Percentiles rank a stretch among this genome's conserved stretches.
These are phyloP conservation scores for Neodidymelliopsis sp. DNA, from an alignment of 2,329 filamentous ascomycete species.

Conservation along the genomic window DNA sequence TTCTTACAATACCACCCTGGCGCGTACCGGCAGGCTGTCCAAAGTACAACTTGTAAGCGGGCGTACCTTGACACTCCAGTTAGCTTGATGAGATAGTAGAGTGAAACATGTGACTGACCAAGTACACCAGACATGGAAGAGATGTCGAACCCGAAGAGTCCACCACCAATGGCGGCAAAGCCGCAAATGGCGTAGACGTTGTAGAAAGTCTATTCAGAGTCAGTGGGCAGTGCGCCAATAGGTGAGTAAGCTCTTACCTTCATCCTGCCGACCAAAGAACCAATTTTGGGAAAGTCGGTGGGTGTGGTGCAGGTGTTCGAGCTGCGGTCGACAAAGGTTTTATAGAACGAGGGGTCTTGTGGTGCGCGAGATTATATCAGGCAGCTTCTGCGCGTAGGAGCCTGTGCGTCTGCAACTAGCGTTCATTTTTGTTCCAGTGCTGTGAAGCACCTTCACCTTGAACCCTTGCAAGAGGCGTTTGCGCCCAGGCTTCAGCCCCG, in stretches of 20 bases:
- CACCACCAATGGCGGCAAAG: slow-evolving; percentile 65
- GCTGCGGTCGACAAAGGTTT: slow-evolving; percentile 7
- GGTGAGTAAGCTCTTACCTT: slow-evolving; percentile 25
- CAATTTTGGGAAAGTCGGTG: slow-evolving; percentile 13
- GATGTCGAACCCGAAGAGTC: slow-evolving; percentile 51
- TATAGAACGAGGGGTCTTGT: slow-evolving; percentile 17
- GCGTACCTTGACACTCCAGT: too few relatives aligned
- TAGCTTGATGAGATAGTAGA: too few relatives aligned
- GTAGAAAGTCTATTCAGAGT: slow-evolving; percentile 38
- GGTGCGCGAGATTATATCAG: slow-evolving; percentile 28
- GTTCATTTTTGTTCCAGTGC: slow-evolving; percentile 20
- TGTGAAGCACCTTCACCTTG: slow-evolving; percentile 2
- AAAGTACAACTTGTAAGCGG: slow-evolving; percentile 50
- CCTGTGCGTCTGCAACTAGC: slow-evolving; percentile 5
- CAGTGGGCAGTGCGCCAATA: not conserved
- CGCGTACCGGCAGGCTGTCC: slow-evolving; percentile 41
- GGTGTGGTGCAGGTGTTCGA: slow-evolving; percentile 3
- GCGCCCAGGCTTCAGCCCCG: slow-evolving; percentile 24
- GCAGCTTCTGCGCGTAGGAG: slow-evolving; percentile 20
- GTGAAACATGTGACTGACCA: slow-evolving; percentile 19
- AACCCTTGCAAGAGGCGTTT: slow-evolving; percentile 10
- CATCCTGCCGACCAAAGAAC: slow-evolving; percentile 37
- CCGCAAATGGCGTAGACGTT: slow-evolving; percentile 67
- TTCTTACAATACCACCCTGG: slow-evolving; percentile 54
- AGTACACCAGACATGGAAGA: slow-evolving; percentile 50